Evolutionary conservation across 768 basidiomycete genomes (phyloP).

Genomic region (Tubosaeta sp.): DNA sequence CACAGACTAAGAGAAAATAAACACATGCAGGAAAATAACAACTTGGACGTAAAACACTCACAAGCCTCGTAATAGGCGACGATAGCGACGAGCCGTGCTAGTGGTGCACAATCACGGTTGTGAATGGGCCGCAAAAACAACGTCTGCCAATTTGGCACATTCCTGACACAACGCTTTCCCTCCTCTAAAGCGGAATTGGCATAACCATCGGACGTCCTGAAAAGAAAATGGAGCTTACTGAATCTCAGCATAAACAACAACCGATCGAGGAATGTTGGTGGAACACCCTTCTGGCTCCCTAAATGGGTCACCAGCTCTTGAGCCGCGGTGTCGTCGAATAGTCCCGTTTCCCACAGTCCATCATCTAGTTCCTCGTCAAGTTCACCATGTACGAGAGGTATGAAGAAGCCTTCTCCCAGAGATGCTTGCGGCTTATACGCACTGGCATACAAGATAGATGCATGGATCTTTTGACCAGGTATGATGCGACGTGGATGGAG

Average conservation of each 20-base stretch:
- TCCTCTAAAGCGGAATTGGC: neutral
- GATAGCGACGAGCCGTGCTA: constrained; percentile 16
- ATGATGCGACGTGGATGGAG: constrained; percentile 23
- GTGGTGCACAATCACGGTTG: constrained; percentile 1
- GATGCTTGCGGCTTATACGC: constrained; percentile 15
- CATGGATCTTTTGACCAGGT: constrained; percentile 24
- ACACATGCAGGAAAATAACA: too few species aligned
- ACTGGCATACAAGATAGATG: constrained; percentile 19
- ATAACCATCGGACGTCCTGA: neutral
- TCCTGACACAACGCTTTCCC: constrained; percentile 13
- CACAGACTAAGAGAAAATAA: neutral
- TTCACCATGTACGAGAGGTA: constrained; percentile 6
- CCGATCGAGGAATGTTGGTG: constrained; percentile 12
- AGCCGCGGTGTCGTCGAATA: constrained; percentile 18
- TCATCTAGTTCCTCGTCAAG: constrained; percentile 1
- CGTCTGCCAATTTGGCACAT: constrained; percentile 8
- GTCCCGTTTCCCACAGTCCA: constrained; percentile 14
- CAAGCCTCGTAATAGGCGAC: constrained; percentile 19
- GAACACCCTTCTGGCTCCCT: constrained; percentile 5
- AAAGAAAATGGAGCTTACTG: constrained; percentile 5
- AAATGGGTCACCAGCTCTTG: constrained; percentile 8
- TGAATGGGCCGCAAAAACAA: constrained; percentile 9
- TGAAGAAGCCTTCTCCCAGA: constrained; percentile 20
- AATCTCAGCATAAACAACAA: constrained; percentile 19
- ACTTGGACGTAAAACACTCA: neutral